These are phyloP conservation scores for Gentiana macrophylla DNA, from an alignment of 257 asterid genomes.

Conservation along the genomic window DNA sequence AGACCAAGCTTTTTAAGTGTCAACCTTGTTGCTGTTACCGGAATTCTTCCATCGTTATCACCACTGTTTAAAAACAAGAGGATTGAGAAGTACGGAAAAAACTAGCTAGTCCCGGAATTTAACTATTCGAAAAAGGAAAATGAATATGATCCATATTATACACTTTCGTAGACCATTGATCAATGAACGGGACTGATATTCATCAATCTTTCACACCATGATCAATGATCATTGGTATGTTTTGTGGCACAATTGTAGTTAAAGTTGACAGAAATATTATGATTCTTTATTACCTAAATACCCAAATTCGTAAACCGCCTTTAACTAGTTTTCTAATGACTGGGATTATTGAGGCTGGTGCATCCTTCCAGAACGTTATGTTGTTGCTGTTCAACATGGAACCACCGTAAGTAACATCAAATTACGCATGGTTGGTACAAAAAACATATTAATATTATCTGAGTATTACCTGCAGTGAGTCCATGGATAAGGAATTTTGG, in stretches of 20 bases:
- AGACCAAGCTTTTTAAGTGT: conserved; percentile 46
- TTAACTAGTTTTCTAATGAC: conserved; percentile 34
- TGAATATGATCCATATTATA: not conserved
- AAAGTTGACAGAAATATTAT: not conserved
- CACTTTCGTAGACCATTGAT: too few species aligned
- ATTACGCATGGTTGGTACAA: not conserved
- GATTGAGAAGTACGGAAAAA: not conserved
- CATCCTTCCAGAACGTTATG: conserved; percentile 34
- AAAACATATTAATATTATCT: not conserved
- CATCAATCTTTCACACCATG: too few species aligned
- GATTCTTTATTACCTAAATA: conserved; percentile 40
- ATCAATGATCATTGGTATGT: too few species aligned
- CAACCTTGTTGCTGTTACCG: conserved; percentile 57
- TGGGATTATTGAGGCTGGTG: conserved; percentile 57
- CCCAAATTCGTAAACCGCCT: conserved; percentile 55
- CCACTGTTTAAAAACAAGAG: conserved; percentile 30
- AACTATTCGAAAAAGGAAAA: not conserved
- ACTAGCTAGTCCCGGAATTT: not conserved
- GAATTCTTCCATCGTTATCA: conserved; percentile 69
- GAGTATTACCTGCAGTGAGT: conserved; percentile 59
- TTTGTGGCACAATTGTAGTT: not conserved
- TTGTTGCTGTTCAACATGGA: conserved; percentile 29
- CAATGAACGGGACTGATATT: too few species aligned
- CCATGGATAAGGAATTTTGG: conserved; percentile 67
- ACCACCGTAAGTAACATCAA: not conserved